Base-by-base conservation (phyloP, 805 yeast genomes). In the Wickerhamomyces rabaulensis region DNA sequence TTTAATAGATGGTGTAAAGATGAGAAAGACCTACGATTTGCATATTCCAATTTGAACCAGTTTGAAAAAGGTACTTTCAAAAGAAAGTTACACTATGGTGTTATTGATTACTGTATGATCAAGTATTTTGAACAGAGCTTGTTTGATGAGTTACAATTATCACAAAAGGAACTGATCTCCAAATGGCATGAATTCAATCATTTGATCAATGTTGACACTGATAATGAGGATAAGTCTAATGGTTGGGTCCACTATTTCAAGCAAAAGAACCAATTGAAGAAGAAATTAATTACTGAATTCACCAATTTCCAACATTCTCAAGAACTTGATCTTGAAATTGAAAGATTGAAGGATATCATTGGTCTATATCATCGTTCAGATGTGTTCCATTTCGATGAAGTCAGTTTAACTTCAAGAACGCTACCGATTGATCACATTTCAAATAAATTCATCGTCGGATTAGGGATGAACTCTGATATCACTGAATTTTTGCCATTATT, bases 221-320 rank as follows among this genome's bases (percentile, higher is more conserved):
- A 40, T 19, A 19, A 26, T 9, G 38, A 27, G 6, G 46, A 31
- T 10, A 65, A 65, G 48, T 64, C 71, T 1, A 68, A 68, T 49
- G 75, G 75, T 0, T 71, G 74, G 75, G 46, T 70, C 6, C 66
- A 67, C 39, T 67, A 68, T 50, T 70, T 70, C 57, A 69, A 66
- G 43, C 59, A 57, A 41, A 56, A 63, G 37, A 61, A 64, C 48
- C 43, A 57, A 6, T 41, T 56, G 2, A 64, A 63, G 44, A 50
- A 58, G 31, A 60, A 62, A 6, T 46, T 63, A 17, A 67, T 68
- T 8, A 42, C 9, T 17, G 12, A 33, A 16, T 33, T 33, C 10
- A 33, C 48, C 13, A 35, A 46, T 1, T 66, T 64, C 42, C 58
- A 62, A 45, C 45, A 45, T 12, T 48, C 38, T 20, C 23, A 44